Base-by-base conservation (phyloP, 306 rosid genomes). In the Cucurbita argyrosperma region DNA sequence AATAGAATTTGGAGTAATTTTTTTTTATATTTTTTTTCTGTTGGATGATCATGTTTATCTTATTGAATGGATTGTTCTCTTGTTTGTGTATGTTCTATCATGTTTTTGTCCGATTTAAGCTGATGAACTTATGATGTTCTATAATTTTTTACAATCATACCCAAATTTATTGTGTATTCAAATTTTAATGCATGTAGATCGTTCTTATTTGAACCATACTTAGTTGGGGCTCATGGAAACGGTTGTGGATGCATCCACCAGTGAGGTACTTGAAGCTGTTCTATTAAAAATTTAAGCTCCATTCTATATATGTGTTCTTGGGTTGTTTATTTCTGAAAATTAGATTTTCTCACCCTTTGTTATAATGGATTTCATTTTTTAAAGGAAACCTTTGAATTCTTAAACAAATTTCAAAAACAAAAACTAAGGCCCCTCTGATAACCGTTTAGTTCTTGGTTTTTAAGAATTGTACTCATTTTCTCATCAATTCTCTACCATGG, bases 201-300 rank as follows among this genome's bases (percentile, higher is more conserved):
- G 7, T 75, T 47, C 51, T 16, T 12, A 47, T 38, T 56, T 37
- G 53, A 75, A 38, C 51, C 45, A 30, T 45, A 14, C 7, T 60
- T 75, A 75, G 47, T 47, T 35, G 70, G 8, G 14, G 72, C 50
- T 19, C 4, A 75, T 75, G 78, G 78, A 66, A 62, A 62, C 78
- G 2, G 51, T 37, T 26, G 72, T 75, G 60, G 72, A 30, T 47
- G 78, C 40, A 13, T 7, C 39, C 8, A 75, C 52, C 72, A 62
- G 74, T 23, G 74, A 75, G 78, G 78, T 75, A 75, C 4, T 35
- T 75, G 42, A 23, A 12, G 76, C 60, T 72, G 11, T 43, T 53
- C 10, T 47, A 21, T 6, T 47, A 23, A 21, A 46, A 45, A 3
- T 55, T 8, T 55, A 18, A 3, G 11, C 2, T 10, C 2, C 45